Evolutionary conservation across 148 eudicot species (phyloP), one percentile per base, ranked within the genome.

Genomic region (Polygonum maritimum): DNA sequence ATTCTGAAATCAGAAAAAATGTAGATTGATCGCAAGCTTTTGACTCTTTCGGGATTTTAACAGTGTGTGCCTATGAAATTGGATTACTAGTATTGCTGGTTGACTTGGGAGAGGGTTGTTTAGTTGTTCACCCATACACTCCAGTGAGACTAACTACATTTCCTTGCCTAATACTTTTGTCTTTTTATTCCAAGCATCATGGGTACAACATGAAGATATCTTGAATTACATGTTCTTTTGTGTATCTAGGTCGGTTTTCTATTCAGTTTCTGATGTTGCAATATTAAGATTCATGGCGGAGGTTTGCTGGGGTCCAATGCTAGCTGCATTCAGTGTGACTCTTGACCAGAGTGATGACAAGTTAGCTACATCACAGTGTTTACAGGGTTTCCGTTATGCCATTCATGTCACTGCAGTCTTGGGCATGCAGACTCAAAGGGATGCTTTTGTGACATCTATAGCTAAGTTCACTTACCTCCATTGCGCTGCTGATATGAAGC

Each of bases 241-340:
- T 81, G 14, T 76, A 31, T 82, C 82, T 93, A 94, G 98, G 88
- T 85, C 90, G 78, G 83, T 85, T 54, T 94, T 83, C 74, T 85
- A 92, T 83, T 80, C 89, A 60, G 90, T 94, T 52, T 75, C 94
- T 54, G 96, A 94, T 84, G 86, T 90, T 48, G 88, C 96, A 44
- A 92, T 95, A 85, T 80, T 95, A 87, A 92, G 96, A 86, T 95
- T 95, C 76, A 95, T 95, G 98, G 92, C 87, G 80, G 98, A 95
- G 86, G 91, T 89, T 79, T 90, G 97, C 83, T 95, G 98, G 98
- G 98, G 97, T 55, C 98, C 98, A 10, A 89, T 95, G 98, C 87
- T 95, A 51, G 98, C 98, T 81, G 98, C 98, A 54, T 95, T 95
- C 82, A 95, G 98, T 85, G 84, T 95, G 84, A 90, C 98, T 71